Base-by-base conservation (phyloP, 768 basidiomycete genomes). In the Cystofilobasidium bisporidii region DNA sequence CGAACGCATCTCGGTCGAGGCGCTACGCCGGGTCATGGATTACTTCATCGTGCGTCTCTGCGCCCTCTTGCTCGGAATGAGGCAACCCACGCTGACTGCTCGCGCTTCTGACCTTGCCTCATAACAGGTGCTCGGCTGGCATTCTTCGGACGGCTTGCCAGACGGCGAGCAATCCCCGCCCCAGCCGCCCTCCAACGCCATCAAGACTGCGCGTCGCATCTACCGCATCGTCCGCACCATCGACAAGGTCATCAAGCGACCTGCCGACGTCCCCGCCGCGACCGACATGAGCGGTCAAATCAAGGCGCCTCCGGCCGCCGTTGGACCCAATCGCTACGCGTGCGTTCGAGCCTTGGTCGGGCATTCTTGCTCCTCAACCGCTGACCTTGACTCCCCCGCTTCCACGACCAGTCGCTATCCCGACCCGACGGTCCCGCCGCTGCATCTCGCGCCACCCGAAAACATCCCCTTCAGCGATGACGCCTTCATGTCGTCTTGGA, bases 191-290 rank as follows among this genome's bases (percentile, higher is more conserved):
- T 28, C 32, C 24, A 47, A 61, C 15, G 67, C 61, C 3, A 50
- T 56, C 24, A 40, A 26, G 26, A 68, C 67, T 1, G 67, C 67
- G 20, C 61, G 67, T 0, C 53, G 67, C 57, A 47, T 61, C 33
- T 68, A 63, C 55, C 53, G 65, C 24, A 66, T 66, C 48, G 43
- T 66, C 10, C 28, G 50, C n/a, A 57, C 43, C 11, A 60, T 66
- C 47, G 65, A 66, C 47, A 58, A 58, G n/a, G 45, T 47, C 58
- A 66, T 66, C 65, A 66, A 66, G 47, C 20, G n/a, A 4, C 65
- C 65, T 2, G 59, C 50, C 11, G 18, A 9, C 0, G 56, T n/a
- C 5, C 1, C 9, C 26, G 33, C 48, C 4, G 43, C 40, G 33
- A 17, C 32, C 24, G 28, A 26, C 3, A n/a, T 14, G 30, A 10